Conservation (phyloP, 345 rosid genomes). For the Gossypium turneri region DNA sequence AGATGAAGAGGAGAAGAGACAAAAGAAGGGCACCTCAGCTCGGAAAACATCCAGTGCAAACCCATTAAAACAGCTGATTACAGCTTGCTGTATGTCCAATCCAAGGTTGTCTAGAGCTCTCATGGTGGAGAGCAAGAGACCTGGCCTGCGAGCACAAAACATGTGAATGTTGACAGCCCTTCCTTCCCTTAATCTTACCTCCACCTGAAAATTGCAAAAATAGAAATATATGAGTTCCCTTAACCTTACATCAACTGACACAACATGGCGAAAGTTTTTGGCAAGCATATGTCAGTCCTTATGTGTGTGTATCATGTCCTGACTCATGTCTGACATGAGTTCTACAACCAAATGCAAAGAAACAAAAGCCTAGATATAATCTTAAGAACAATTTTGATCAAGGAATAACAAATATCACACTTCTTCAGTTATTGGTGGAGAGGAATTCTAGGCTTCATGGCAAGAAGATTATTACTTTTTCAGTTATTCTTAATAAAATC, state of each 20-base stretch:
- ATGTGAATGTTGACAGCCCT: slow-evolving; percentile 97
- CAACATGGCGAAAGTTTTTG: background rate
- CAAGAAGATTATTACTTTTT: background rate
- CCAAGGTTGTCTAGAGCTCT: slow-evolving; percentile 90
- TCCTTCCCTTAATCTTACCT: slow-evolving; percentile 91
- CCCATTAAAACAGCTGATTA: slow-evolving; percentile 93
- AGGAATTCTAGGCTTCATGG: no score
- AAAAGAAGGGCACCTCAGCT: slow-evolving; percentile 68
- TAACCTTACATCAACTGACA: background rate
- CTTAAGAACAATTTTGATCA: background rate
- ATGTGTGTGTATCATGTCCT: background rate
- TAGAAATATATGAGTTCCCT: background rate
- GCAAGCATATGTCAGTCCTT: background rate
- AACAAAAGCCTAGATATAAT: background rate
- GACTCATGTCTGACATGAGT: background rate
- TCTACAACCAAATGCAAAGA: slow-evolving; percentile 3
- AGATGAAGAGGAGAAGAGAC: slow-evolving; percentile 1
- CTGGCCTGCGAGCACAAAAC: slow-evolving; percentile 92
- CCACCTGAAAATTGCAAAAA: slow-evolving; percentile 51
- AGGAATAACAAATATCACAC: background rate
- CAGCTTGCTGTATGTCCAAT: slow-evolving; percentile 93
- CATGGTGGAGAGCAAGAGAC: slow-evolving; percentile 87
- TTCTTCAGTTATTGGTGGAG: background rate
- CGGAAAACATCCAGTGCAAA: slow-evolving; percentile 90
- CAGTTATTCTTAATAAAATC: background rate